Evolutionary conservation across 2,329 filamentous ascomycete genomes (phyloP).

Genomic region (Pestalotiopsis fici): DNA sequence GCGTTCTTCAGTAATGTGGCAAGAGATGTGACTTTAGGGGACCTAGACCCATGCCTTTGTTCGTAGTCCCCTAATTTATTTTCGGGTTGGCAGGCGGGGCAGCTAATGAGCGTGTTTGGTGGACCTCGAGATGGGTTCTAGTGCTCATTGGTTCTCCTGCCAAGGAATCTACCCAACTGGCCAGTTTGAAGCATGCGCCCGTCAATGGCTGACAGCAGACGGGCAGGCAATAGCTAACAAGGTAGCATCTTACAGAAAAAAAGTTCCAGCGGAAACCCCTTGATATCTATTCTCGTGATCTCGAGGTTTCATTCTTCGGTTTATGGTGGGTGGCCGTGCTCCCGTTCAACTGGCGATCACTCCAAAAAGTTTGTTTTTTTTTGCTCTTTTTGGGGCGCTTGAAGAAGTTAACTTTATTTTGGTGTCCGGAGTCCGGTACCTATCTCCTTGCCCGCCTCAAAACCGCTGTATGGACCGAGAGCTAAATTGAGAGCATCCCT

Average conservation of each 20-base stretch:
- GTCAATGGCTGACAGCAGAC: neutral
- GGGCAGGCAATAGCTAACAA: neutral
- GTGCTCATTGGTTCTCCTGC: neutral
- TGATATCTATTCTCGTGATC: neutral
- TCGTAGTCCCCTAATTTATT: neutral
- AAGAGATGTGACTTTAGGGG: neutral
- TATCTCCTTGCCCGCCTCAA: neutral
- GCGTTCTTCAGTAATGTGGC: neutral
- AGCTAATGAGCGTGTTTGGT: neutral
- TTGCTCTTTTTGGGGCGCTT: neutral
- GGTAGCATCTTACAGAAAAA: neutral
- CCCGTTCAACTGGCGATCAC: neutral
- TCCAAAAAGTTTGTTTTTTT: neutral
- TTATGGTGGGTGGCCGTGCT: neutral
- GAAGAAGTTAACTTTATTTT: neutral
- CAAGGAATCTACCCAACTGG: neutral
- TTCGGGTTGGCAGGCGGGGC: neutral
- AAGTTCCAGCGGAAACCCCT: neutral
- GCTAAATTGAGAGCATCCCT: neutral
- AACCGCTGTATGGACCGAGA: neutral
- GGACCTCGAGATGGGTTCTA: neutral
- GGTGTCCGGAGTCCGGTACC: neutral
- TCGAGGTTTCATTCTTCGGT: neutral
- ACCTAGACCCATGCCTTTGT: neutral
- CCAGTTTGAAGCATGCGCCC: neutral